Base-by-base conservation (phyloP, 192 early-diverging fungal genomes). In the Entomortierella parvispora region DNA sequence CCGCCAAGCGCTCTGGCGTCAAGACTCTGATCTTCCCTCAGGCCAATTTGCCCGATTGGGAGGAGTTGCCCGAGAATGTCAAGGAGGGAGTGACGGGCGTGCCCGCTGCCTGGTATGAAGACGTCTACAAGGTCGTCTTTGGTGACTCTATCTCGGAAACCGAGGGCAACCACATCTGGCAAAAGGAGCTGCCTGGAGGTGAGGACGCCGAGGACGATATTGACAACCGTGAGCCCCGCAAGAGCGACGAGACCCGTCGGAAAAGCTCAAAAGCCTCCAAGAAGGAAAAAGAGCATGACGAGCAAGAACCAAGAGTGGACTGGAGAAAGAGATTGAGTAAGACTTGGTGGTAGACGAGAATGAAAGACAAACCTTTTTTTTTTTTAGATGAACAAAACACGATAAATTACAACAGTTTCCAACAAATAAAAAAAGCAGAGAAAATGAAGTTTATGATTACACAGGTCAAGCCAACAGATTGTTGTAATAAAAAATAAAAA, bases 11-110 rank as follows among this genome's bases (percentile, higher is more conserved):
- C 45, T 90, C 90, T 18, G 94, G 95, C 7, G 94, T 99, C 26
- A 93, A 86, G 62, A 90, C 87, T 25, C 90, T 99, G 34, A 82
- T 99, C 48, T 96, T 96, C 88, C 97, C 97, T 17, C 89, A 90
- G 47, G 88, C 90, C 20, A 99, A 99, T 64, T 66, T 85, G 58
- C 85, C 91, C 12, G 97, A 99, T 71, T 99, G 97, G 97, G 95
- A 96, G 68, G 96, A 98, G 69, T 82, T 99, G 56, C 93, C 93
- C 6, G 97, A 85, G 0, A 93, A 97, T 69, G 87, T 99, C 62
- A 93, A 93, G 81, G 93, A 97, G 55, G 96, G 96, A 3, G 81
- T 99, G 33, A 88, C 84, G 49, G 92, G 93, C 22, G 80, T 91
- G 40, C 95, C 96, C 43, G 93, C 95, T 20, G 85, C 89, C 15